Evolutionary conservation across 1,139 yeast genomes (phyloP).

Genomic region (Geotrichum aggregatum): DNA sequence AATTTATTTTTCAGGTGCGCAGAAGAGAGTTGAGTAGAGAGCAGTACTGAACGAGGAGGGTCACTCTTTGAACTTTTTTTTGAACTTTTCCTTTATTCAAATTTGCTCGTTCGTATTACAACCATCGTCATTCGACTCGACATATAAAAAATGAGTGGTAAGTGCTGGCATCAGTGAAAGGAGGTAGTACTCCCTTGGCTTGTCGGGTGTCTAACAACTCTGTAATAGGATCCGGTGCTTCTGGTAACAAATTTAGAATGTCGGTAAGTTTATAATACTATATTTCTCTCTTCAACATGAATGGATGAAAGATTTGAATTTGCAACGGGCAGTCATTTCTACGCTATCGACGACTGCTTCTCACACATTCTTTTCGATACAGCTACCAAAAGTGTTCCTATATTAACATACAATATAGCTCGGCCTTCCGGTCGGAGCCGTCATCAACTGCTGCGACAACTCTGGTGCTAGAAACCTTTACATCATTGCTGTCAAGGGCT

Average conservation of each 20-base stretch:
- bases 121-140: conserved; percentile 15
- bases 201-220: conserved; percentile 13
- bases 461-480: conserved; percentile 99
- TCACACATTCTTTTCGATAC: too few relatives aligned
- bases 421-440: conserved; percentile 99
- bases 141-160: conserved; percentile 19
- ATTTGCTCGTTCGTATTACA: not conserved
- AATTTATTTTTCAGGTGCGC: too few relatives aligned
- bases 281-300: not conserved
- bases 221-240: conserved; percentile 58
- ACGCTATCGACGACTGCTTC: not conserved
- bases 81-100: not conserved
- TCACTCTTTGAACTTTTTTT: conserved; percentile 5
- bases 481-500: conserved; percentile 98
- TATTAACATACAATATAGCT: conserved; percentile 42
- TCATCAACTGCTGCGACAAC: conserved; percentile 99
- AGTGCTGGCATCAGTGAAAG: not conserved
- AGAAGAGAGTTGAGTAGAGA: too few relatives aligned
- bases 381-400: not conserved
- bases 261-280: conserved; percentile 61
- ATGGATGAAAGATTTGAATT: too few relatives aligned
- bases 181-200: not conserved
- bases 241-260: conserved; percentile 99
- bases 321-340: too few relatives aligned
- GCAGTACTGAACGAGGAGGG: too few relatives aligned